Percentiles rank a stretch among this genome's conserved stretches.
Evolutionary conservation across 2,329 filamentous ascomycete species (phyloP).

Genomic region (Ophiocordyceps camponoti-leonardi): DNA sequence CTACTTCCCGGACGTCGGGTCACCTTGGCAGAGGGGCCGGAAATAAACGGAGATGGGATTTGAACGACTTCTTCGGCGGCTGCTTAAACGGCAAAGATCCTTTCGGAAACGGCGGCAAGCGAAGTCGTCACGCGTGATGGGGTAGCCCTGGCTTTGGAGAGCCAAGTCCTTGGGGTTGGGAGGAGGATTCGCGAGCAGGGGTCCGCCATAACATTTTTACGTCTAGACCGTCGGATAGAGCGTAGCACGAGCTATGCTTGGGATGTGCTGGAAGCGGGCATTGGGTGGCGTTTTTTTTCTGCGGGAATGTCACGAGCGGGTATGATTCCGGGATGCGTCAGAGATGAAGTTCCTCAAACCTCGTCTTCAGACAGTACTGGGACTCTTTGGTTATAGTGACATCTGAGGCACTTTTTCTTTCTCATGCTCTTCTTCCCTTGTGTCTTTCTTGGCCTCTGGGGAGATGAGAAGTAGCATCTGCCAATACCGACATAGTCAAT

Average conservation of each 20-base stretch:
- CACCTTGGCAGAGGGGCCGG: constrained; percentile 48
- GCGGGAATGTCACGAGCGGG: not conserved
- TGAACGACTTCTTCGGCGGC: constrained; percentile 60
- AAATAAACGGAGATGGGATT: constrained; percentile 55
- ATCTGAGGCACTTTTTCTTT: not conserved
- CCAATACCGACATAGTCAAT: not conserved
- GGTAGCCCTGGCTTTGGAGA: not conserved
- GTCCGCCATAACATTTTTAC: not conserved
- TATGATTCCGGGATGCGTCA: not conserved
- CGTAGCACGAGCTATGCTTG: not conserved
- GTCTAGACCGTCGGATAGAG: not conserved
- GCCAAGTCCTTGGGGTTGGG: not conserved
- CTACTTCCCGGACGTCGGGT: constrained; percentile 11
- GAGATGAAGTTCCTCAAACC: not conserved
- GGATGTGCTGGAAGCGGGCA: not conserved
- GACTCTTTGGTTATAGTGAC: not conserved
- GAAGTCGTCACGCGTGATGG: constrained; percentile 27
- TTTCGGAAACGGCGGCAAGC: constrained; percentile 30
- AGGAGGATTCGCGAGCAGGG: not conserved
- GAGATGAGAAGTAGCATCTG: not conserved
- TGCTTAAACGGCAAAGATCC: constrained; percentile 46
- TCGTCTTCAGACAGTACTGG: not conserved
- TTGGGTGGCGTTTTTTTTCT: not conserved
- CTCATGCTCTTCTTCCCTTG: not conserved
- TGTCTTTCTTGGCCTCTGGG: not conserved